Conservation (phyloP, 805 yeast species). For the Metschnikowia vanudenii region DNA sequence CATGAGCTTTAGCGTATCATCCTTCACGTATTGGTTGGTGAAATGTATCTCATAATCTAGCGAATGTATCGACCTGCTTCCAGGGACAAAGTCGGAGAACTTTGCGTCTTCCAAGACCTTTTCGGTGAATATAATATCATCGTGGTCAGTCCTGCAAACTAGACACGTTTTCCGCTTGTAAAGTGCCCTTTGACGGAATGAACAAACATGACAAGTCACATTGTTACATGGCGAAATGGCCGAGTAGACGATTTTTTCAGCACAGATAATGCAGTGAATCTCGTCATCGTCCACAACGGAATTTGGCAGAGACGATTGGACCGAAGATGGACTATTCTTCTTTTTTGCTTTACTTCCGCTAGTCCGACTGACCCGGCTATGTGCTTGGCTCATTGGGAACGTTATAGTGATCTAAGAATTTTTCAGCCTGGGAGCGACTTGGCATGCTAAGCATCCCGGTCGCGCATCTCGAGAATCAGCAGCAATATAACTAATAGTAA, state of each 20-base stretch:
- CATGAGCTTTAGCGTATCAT: conserved; percentile 51
- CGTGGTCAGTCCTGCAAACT: conserved; percentile 76
- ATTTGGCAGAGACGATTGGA: not conserved
- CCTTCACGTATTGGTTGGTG: conserved; percentile 49
- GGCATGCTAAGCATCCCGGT: not conserved
- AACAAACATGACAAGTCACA: conserved; percentile 76
- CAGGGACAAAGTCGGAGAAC: conserved; percentile 36
- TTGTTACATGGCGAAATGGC: conserved; percentile 85
- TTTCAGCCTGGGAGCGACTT: not conserved
- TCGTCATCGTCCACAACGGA: conserved; percentile 28
- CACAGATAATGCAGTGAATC: conserved; percentile 77
- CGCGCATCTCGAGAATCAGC: too few species aligned
- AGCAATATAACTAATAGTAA: too few species aligned
- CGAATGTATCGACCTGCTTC: conserved; percentile 34
- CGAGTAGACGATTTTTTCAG: conserved; percentile 60
- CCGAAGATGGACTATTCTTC: not conserved
- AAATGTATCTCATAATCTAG: conserved; percentile 57
- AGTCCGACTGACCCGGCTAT: conserved; percentile 5
- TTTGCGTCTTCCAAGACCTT: conserved; percentile 28
- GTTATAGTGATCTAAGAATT: not conserved
- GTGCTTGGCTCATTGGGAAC: not conserved
- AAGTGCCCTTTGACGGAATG: conserved; percentile 78
- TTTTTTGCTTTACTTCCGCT: conserved; percentile 1
- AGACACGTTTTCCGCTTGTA: conserved; percentile 74
- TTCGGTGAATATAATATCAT: conserved; percentile 57